phyloP scores from a whole-genome alignment of 176 grass and related monocot species.

The Ananas comosus region DNA sequence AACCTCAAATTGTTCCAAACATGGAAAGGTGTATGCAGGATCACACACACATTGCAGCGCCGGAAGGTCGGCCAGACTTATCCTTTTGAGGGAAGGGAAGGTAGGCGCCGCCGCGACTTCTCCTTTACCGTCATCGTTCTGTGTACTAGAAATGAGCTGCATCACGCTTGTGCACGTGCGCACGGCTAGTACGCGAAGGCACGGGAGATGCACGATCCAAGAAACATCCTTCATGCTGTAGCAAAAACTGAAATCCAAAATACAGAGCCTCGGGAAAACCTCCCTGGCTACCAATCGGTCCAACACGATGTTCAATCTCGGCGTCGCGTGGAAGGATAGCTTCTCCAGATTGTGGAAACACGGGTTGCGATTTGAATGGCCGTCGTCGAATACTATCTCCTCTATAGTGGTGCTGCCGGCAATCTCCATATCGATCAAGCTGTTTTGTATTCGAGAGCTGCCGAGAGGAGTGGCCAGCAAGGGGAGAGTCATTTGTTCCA shows the following conservation, averaged over 20 bases:
- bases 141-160: neutral
- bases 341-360: slow-evolving; percentile 6
- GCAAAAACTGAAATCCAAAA: slow-evolving; percentile 14
- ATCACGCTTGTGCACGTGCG: neutral
- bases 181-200: neutral
- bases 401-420: too few relatives aligned
- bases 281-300: slow-evolving; percentile 10
- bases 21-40: neutral
- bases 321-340: neutral
- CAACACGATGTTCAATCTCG: neutral
- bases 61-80: neutral
- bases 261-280: slow-evolving; percentile 10
- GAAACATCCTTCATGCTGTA: slow-evolving; percentile 12
- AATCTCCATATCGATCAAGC: too few relatives aligned
- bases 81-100: neutral
- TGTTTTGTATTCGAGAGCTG: too few relatives aligned
- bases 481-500: neutral
- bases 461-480: neutral
- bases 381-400: too few relatives aligned
- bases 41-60: neutral
- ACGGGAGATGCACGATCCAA: slow-evolving; percentile 21
- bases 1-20: neutral
- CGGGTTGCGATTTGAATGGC: too few relatives aligned
- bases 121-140: neutral
- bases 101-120: neutral